Evolutionary conservation across 148 eudicot genomes (phyloP).

Genomic region (Silene latifolia): DNA sequence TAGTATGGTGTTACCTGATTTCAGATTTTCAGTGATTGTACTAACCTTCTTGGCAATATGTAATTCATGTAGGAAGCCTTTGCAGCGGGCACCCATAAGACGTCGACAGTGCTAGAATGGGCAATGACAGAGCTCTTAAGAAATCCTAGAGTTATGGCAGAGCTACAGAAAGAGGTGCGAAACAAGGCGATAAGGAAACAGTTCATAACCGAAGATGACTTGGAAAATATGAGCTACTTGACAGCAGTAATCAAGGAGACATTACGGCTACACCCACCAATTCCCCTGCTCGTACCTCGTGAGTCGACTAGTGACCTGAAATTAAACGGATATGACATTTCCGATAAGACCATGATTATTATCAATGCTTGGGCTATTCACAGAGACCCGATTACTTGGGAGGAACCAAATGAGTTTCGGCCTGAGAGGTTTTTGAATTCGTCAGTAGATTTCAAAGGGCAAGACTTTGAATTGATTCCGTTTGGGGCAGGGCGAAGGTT

Average conservation of each 20-base stretch:
- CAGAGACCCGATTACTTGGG: constrained; percentile 32
- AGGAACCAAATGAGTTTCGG: constrained; percentile 26
- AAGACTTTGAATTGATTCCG: constrained; percentile 29
- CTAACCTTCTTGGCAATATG: too few relatives aligned
- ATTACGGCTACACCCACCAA: constrained; percentile 27
- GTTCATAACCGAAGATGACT: constrained; percentile 10
- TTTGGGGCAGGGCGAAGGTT: constrained; percentile 39
- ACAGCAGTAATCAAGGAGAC: constrained; percentile 30
- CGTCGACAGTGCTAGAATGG: constrained; percentile 26
- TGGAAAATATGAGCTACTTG: constrained; percentile 20
- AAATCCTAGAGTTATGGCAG: constrained; percentile 24
- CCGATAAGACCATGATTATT: constrained; percentile 26
- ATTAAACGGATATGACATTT: constrained; percentile 30
- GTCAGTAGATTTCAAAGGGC: constrained; percentile 27
- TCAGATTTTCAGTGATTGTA: too few relatives aligned
- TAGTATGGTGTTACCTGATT: too few relatives aligned
- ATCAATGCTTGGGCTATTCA: constrained; percentile 35
- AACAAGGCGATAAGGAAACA: background rate
- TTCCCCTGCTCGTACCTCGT: constrained; percentile 23
- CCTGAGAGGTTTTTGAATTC: constrained; percentile 38
- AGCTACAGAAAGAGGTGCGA: constrained; percentile 24
- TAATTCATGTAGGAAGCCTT: constrained; percentile 22
- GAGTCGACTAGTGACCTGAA: constrained; percentile 18
- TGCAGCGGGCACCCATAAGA: constrained; percentile 27
- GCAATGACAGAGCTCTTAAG: constrained; percentile 36